A percentile compares a stretch with the other conserved stretches of the same genome.
Conservation (phyloP, 2,329 filamentous ascomycete genomes). For the Neodidymelliopsis sp. region DNA sequence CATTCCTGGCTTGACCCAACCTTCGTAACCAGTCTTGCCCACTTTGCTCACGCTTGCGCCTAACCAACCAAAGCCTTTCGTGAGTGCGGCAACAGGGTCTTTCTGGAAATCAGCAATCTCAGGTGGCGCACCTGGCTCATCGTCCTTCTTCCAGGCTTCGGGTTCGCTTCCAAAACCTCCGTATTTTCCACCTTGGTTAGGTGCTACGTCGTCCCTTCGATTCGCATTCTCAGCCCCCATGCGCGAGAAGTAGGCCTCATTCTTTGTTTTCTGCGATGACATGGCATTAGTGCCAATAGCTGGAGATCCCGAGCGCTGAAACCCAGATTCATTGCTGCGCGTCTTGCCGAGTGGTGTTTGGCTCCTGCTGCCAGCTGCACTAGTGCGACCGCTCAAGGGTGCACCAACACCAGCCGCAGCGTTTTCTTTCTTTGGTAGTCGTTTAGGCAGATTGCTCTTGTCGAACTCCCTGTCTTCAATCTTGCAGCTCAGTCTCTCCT, state of each 20-base stretch:
- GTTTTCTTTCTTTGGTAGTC: slow-evolving; percentile 45
- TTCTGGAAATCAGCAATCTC: slow-evolving; percentile 88
- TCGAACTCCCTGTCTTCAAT: slow-evolving; percentile 90
- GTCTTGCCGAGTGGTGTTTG: slow-evolving; percentile 51
- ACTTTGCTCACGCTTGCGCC: slow-evolving; percentile 86
- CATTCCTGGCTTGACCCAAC: slow-evolving; percentile 91
- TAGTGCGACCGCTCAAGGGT: slow-evolving; percentile 44
- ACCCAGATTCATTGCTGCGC: slow-evolving; percentile 39
- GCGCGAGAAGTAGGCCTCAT: slow-evolving; percentile 90
- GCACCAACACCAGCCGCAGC: slow-evolving; percentile 33
- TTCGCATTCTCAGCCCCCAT: slow-evolving; percentile 84
- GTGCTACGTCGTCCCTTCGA: slow-evolving; percentile 76
- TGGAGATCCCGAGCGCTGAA: slow-evolving; percentile 47
- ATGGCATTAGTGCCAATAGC: slow-evolving; percentile 50
- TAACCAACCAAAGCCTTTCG: slow-evolving; percentile 95
- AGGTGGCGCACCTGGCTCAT: slow-evolving; percentile 61
- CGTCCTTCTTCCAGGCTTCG: slow-evolving; percentile 56
- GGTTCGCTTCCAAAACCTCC: slow-evolving; percentile 86
- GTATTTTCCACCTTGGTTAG: slow-evolving; percentile 92
- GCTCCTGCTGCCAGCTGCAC: slow-evolving; percentile 46
- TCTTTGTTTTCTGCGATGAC: slow-evolving; percentile 62
- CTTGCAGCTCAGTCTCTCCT: slow-evolving; percentile 85
- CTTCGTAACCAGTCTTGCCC: slow-evolving; percentile 88
- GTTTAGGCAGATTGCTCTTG: slow-evolving; percentile 67
- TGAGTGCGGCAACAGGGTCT: slow-evolving; percentile 86